These are phyloP conservation scores for Alternaria panax DNA, from an alignment of 2,329 filamentous ascomycete genomes.

Conservation along the genomic window DNA sequence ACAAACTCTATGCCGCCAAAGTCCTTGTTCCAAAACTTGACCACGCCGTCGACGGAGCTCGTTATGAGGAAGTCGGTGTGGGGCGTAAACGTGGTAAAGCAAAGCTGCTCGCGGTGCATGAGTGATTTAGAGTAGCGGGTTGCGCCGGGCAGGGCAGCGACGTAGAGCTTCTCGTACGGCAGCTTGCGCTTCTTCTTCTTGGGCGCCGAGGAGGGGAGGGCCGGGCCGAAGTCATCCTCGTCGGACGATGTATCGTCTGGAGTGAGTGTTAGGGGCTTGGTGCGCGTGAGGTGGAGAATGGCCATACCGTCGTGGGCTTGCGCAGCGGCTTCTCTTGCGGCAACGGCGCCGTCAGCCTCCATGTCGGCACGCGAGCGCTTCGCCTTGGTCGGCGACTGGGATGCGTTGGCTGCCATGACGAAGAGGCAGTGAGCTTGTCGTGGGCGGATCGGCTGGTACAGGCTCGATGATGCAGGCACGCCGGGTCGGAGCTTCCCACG, in stretches of 20 bases:
- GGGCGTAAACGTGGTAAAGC: conserved; percentile 87
- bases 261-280: conserved; percentile 8
- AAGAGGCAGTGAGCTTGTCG: neutral
- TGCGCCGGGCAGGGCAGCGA: conserved; percentile 84
- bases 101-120: conserved; percentile 97
- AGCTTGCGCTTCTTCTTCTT: conserved; percentile 92
- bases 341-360: conserved; percentile 26
- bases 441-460: conserved; percentile 3
- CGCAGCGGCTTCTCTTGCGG: conserved; percentile 14
- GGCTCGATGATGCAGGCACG: neutral
- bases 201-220: conserved; percentile 78
- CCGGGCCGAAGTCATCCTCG: conserved; percentile 93
- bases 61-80: conserved; percentile 95
- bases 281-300: conserved; percentile 10
- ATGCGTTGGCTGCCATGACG: conserved; percentile 15
- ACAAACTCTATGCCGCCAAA: conserved; percentile 93
- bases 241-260: conserved; percentile 59
- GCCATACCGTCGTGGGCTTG: conserved; percentile 23
- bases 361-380: conserved; percentile 39
- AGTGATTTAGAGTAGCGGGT: conserved; percentile 88
- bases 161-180: conserved; percentile 93
- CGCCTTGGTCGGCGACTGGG: conserved; percentile 33
- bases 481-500: neutral
- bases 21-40: conserved; percentile 99
- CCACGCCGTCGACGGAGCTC: conserved; percentile 89